Conservation (phyloP, 2,329 filamentous ascomycete genomes). For the Aspergillus fischeri region DNA sequence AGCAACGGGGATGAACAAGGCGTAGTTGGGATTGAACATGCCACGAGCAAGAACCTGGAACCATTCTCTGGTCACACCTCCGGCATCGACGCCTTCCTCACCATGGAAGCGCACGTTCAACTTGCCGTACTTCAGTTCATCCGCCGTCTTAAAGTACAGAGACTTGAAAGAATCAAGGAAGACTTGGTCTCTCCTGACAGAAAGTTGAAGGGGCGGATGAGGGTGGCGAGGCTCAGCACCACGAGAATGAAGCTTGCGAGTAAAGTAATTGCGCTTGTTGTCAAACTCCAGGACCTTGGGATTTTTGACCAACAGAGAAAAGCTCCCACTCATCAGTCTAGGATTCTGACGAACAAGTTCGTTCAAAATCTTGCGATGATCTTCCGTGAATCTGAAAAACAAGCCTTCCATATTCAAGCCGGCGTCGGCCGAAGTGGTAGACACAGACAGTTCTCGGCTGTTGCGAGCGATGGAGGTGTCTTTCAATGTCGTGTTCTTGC, state of each 20-base stretch:
- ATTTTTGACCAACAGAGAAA: slow-evolving; percentile 93
- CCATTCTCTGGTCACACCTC: slow-evolving; percentile 97
- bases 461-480: slow-evolving; percentile 54
- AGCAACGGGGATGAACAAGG: slow-evolving; percentile 91
- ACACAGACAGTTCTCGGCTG: slow-evolving; percentile 65
- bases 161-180: slow-evolving; percentile 98
- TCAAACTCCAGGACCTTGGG: slow-evolving; percentile 98
- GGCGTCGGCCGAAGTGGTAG: slow-evolving; percentile 73
- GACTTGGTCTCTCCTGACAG: slow-evolving; percentile 87
- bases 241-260: slow-evolving; percentile 78
- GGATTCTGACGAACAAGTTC: slow-evolving; percentile 96
- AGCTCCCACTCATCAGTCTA: slow-evolving; percentile 97
- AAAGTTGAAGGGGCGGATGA: slow-evolving; percentile 75
- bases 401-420: slow-evolving; percentile 70
- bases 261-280: slow-evolving; percentile 99
- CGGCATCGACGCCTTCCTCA: slow-evolving; percentile 96
- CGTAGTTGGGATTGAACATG: slow-evolving; percentile 99
- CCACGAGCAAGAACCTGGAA: slow-evolving; percentile 95
- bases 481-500: slow-evolving; percentile 88
- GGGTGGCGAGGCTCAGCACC: slow-evolving; percentile 66
- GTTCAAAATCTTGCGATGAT: slow-evolving; percentile 95
- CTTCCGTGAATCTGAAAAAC: slow-evolving; percentile 97
- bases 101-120: slow-evolving; percentile 96
- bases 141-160: slow-evolving; percentile 93
- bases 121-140: slow-evolving; percentile 99